Evolutionary conservation across 192 early-diverging fungal genomes (phyloP).

Genomic region (Backusella parvicylindrica): DNA sequence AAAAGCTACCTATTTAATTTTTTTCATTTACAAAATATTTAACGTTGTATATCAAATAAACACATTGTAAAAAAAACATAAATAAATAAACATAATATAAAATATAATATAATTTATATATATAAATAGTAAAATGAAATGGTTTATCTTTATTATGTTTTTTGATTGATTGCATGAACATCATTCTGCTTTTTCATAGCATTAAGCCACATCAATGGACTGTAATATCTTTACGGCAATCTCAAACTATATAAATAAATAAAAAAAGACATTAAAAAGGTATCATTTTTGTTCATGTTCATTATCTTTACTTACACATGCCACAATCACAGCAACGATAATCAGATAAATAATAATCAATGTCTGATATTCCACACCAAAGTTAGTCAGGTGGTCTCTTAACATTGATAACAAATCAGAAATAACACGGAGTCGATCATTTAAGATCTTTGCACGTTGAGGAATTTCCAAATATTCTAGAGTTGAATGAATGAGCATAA

Average conservation of each 20-base stretch:
- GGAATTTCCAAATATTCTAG: constrained; percentile 66
- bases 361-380: constrained; percentile 55
- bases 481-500: not conserved
- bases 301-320: constrained; percentile 27
- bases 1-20: not conserved
- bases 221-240: constrained; percentile 33
- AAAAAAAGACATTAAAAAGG: not conserved
- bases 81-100: not conserved
- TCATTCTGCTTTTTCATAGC: not conserved
- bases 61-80: not conserved
- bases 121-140: not conserved
- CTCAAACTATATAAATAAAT: constrained; percentile 17
- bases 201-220: constrained; percentile 18
- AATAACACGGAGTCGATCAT: constrained; percentile 55
- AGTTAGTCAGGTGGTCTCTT: constrained; percentile 54
- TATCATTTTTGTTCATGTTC: not conserved
- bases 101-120: not conserved
- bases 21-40: not conserved
- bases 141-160: not conserved
- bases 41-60: not conserved
- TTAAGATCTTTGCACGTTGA: constrained; percentile 56
- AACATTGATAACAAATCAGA: constrained; percentile 59
- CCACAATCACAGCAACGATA: constrained; percentile 35
- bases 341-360: constrained; percentile 65
- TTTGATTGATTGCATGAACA: not conserved